Evolutionary conservation across 2,329 filamentous ascomycete genomes (phyloP), one percentile per base, ranked within the genome.

Genomic region (Gaeumannomyces sp.): DNA sequence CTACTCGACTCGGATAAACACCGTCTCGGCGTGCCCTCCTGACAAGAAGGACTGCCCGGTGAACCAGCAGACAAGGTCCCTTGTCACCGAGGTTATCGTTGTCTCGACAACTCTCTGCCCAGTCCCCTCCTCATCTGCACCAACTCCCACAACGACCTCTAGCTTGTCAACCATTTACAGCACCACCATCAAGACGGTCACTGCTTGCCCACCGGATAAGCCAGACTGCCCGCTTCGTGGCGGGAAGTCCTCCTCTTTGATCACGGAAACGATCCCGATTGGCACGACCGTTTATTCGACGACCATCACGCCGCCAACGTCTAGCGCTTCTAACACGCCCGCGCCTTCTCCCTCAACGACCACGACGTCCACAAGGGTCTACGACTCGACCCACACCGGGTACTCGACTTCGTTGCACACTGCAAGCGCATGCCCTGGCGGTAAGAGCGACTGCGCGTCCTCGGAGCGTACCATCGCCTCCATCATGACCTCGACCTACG

Each of bases 31-130:
- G 19, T 53, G 45, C 45, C 45, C 45, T 53, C 45, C 45, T 8
- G 45, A 53, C 45, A 53, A 53, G 22, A 53, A 53, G 45, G 45
- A 53, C 38, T 62, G 60, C 35, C 60, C 60, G 13, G 4, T 14
- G 25, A 53, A n/a, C 33, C 33, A 62, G 33, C 11, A 62, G 60
- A 62, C 27, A 11, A 29, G 5, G 25, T 29, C 35, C n/a, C 25
- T 62, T 25, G 60, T 62, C 6, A 62, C 60, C 19, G 22, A 25
- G 60, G 27, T 50, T 28, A 16, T 62, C 35, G 14, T 45, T n/a
- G n/a, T 38, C 7, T 62, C 38, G 35, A 62, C 60, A 8, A 62
- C 60, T 16, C 4, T 62, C 38, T 62, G 60, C 60, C 60, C 60
- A 10, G 25, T 62, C n/a, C 53, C 60, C 60, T 7, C 22, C 2